A percentile compares a stretch with the other conserved stretches of the same genome.
Conservation (phyloP, 768 basidiomycete genomes). For the Rhodosporidiobolus sp. region DNA sequence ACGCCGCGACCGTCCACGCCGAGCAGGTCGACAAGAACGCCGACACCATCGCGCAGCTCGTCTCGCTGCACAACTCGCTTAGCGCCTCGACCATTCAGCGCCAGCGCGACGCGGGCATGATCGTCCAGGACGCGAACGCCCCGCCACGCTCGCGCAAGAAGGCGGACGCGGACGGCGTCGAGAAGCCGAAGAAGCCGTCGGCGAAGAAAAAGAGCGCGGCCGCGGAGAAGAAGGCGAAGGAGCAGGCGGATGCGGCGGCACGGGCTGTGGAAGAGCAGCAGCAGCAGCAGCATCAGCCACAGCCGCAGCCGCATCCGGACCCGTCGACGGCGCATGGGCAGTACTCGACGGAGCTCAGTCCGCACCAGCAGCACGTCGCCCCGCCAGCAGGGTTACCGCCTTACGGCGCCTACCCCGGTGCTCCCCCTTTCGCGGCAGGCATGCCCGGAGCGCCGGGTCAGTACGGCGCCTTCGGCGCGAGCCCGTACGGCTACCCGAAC, state of each 20-base stretch:
- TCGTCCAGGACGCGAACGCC: constrained; percentile 19
- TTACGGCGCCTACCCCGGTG: too few relatives aligned
- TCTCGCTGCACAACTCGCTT: constrained; percentile 76
- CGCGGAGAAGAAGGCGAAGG: constrained; percentile 15
- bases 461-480: too few relatives aligned
- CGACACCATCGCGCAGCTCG: too few relatives aligned
- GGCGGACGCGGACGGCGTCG: background rate
- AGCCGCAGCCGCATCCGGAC: background rate
- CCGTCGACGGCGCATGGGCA: background rate
- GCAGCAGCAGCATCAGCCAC: background rate
- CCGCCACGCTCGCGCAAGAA: background rate
- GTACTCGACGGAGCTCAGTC: background rate
- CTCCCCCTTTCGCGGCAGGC: too few relatives aligned
- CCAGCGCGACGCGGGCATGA: constrained; percentile 35
- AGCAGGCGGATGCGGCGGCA: constrained; percentile 11
- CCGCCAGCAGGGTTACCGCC: too few relatives aligned
- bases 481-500: too few relatives aligned
- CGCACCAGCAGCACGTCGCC: background rate
- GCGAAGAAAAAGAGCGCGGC: constrained; percentile 15
- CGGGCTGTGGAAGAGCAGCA: background rate
- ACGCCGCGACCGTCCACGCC: constrained; percentile 95
- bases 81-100: constrained; percentile 51
- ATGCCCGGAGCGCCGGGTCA: too few relatives aligned
- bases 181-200: constrained; percentile 10
- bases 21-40: constrained; percentile 82